Evolutionary conservation across 176 grass and related monocot species (phyloP), one percentile per base, ranked within the genome.

Genomic region (Oryza rufipogon): DNA sequence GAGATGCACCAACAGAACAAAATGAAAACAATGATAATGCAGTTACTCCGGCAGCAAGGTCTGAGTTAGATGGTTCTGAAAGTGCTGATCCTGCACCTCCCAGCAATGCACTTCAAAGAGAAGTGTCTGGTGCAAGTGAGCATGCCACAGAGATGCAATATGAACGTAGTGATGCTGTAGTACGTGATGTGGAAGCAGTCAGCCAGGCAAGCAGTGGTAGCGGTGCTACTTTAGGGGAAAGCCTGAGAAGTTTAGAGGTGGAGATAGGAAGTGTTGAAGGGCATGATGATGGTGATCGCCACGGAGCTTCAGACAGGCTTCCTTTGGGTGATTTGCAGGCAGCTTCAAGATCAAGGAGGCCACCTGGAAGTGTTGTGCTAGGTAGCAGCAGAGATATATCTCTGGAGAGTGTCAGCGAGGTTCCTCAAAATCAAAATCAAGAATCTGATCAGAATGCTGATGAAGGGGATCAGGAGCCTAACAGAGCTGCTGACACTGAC

Each of bases 261-360:
- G 97, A 99, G 90, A 94, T 99, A 76, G 97, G 97, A 83, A 99
- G 93, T 91, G 91, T 91, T 76, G 97, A 99, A 75, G 93, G 97
- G 63, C 97, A 99, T 85, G 97, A 98, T 80, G 96, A 98, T 80
- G 89, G 87, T 52, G 93, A 95, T 32, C 92, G 96, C 38, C 92
- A 94, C 70, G 92, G 90, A 11, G 74, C 82, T 68, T 89, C 87
- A 87, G 89, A 94, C 48, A 85, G 92, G 60, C 33, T 83, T 58
- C 87, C 85, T 54, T 85, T 88, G 75, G 90, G 92, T 88, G 92
- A 94, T 90, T 52, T 86, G 52, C 92, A 89, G 30, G 69, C 85
- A 65, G 17, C 75, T 73, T 67, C 85, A 73, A 87, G 92, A 84
- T 76, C 83, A 85, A 89, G 93, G 70, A 91, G 87, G 36, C 85